A percentile compares a stretch with the other conserved stretches of the same genome.
Evolutionary conservation across 2,329 filamentous ascomycete genomes (phyloP).

Genomic region (Pyricularia grisea): DNA sequence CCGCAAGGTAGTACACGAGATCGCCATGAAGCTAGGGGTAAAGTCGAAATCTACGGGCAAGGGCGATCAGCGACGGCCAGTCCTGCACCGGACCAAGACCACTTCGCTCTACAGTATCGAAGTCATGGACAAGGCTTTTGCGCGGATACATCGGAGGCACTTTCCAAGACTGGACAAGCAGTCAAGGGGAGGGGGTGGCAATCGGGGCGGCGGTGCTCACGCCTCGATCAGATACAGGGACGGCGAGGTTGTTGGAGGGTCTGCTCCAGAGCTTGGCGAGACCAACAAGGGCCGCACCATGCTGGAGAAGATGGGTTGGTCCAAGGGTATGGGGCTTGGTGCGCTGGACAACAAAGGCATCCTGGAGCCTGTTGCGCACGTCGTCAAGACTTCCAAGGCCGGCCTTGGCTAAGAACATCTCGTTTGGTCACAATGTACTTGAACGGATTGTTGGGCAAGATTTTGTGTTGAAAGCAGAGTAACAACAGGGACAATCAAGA

Average conservation of each 20-base stretch:
- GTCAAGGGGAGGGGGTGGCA: conserved; percentile 12
- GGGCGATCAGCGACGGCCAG: conserved; percentile 63
- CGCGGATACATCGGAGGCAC: conserved; percentile 41
- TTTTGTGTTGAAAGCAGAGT: too few relatives aligned
- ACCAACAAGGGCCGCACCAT: conserved; percentile 80
- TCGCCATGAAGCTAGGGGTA: conserved; percentile 66
- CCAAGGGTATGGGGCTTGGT: conserved; percentile 74
- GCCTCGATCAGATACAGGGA: conserved; percentile 57
- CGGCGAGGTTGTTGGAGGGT: conserved; percentile 79
- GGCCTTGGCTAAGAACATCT: conserved; percentile 54
- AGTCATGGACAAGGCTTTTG: conserved; percentile 38
- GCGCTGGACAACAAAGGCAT: conserved; percentile 80
- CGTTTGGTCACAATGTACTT: not conserved
- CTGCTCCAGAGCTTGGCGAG: conserved; percentile 71
- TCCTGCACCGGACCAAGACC: conserved; percentile 63
- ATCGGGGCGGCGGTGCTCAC: conserved; percentile 21
- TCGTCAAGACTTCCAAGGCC: conserved; percentile 78
- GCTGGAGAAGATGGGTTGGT: conserved; percentile 98
- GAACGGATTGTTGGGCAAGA: not conserved
- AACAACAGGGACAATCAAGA: too few relatives aligned
- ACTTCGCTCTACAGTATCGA: conserved; percentile 54
- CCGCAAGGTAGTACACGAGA: conserved; percentile 70
- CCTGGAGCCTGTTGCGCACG: conserved; percentile 72
- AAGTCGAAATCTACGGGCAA: conserved; percentile 77
- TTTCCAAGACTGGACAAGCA: conserved; percentile 40